A percentile compares a stretch with the other conserved stretches of the same genome.
Evolutionary conservation across 129 eudicot species (phyloP).

Genomic region (Calendula officinalis): DNA sequence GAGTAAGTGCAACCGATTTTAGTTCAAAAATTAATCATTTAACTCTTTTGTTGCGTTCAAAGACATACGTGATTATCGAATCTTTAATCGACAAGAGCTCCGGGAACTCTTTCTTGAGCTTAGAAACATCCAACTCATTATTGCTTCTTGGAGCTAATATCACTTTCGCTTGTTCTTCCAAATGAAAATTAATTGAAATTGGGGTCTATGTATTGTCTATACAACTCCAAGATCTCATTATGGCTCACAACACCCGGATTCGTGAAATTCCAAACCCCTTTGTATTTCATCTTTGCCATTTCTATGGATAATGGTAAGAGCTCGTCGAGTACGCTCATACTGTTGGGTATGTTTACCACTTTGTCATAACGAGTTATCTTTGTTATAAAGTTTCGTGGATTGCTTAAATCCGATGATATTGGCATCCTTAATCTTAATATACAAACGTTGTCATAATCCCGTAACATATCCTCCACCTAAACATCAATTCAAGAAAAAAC

Average conservation of each 20-base stretch:
- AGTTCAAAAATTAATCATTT: conserved; percentile 13
- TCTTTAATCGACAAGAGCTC: conserved; percentile 36
- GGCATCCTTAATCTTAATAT: conserved; percentile 40
- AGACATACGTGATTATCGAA: conserved; percentile 39
- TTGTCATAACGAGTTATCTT: conserved; percentile 42
- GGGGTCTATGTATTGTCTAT: conserved; percentile 33
- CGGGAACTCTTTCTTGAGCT: conserved; percentile 49
- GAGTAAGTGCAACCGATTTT: neutral
- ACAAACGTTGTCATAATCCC: conserved; percentile 36
- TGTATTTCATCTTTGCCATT: conserved; percentile 40
- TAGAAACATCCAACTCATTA: conserved; percentile 43
- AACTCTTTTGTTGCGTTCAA: conserved; percentile 34
- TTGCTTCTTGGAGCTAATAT: conserved; percentile 46
- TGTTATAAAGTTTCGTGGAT: conserved; percentile 40
- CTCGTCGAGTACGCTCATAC: conserved; percentile 38
- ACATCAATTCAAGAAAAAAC: neutral
- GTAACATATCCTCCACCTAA: conserved; percentile 43
- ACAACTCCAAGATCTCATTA: conserved; percentile 41
- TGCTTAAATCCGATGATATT: conserved; percentile 39
- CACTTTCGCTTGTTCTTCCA: conserved; percentile 47
- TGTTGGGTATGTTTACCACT: conserved; percentile 45
- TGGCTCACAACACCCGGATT: conserved; percentile 46
- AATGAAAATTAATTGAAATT: conserved; percentile 30
- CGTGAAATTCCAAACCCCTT: conserved; percentile 49
- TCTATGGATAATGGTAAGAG: conserved; percentile 41